A percentile compares a stretch with the other conserved stretches of the same genome.
Evolutionary conservation across 2,329 filamentous ascomycete species (phyloP).

Genomic region (Arthrinium phaeospermum): DNA sequence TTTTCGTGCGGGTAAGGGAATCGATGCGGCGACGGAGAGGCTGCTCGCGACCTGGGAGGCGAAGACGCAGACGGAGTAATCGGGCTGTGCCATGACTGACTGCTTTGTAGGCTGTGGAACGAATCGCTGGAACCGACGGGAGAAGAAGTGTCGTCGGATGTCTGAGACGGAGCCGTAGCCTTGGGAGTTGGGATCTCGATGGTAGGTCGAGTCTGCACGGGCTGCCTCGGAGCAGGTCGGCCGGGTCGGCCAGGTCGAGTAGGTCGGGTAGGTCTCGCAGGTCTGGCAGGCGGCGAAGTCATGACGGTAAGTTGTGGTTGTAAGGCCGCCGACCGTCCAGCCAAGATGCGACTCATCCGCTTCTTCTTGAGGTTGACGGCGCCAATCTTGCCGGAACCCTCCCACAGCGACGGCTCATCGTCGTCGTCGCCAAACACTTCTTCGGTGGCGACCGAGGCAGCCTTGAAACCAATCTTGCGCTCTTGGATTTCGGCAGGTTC

Average conservation of each 20-base stretch:
- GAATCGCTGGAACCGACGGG: conserved; percentile 56
- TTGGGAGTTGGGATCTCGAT: background rate
- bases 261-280: conserved; percentile 20
- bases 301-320: conserved; percentile 49
- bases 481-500: background rate
- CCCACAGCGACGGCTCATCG: conserved; percentile 34
- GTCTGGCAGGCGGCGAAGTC: conserved; percentile 47
- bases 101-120: conserved; percentile 51
- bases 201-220: background rate
- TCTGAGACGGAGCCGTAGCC: conserved; percentile 28
- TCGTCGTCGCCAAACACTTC: conserved; percentile 23
- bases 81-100: conserved; percentile 57
- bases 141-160: conserved; percentile 48
- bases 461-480: background rate
- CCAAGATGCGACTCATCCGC: conserved; percentile 36
- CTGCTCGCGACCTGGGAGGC: conserved; percentile 47
- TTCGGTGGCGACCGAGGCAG: background rate
- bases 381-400: conserved; percentile 35
- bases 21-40: conserved; percentile 28
- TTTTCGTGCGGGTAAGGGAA: conserved; percentile 49
- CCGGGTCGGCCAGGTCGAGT: background rate
- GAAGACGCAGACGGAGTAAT: conserved; percentile 51
- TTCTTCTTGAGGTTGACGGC: conserved; percentile 36
- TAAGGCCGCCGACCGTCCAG: conserved; percentile 43
- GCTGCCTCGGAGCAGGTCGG: background rate